These are phyloP conservation scores for Dactylellina haptotyla DNA, from an alignment of 2,329 filamentous ascomycete species.

Conservation along the genomic window DNA sequence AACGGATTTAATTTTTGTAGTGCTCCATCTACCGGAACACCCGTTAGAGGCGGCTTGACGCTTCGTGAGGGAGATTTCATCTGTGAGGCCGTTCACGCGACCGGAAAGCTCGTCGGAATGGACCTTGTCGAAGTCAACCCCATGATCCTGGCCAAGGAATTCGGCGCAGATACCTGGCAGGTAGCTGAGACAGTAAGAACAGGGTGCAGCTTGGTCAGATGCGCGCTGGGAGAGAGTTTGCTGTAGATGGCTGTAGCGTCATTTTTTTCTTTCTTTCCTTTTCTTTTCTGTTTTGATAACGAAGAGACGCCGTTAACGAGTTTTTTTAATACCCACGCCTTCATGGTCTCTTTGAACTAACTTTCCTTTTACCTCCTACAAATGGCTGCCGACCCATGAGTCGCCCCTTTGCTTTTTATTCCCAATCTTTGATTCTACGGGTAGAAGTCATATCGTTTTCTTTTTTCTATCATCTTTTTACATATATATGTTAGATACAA, in stretches of 20 bases:
- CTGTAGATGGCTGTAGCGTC: slow-evolving; percentile 67
- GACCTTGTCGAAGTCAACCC: slow-evolving; percentile 69
- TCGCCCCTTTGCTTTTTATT: too few species aligned
- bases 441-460: too few species aligned
- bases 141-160: slow-evolving; percentile 60
- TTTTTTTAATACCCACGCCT: slow-evolving; percentile 6
- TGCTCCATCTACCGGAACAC: slow-evolving; percentile 94
- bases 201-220: slow-evolving; percentile 89
- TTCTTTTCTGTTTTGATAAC: neutral
- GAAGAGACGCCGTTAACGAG: slow-evolving; percentile 5
- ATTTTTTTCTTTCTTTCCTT: neutral
- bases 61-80: slow-evolving; percentile 97
- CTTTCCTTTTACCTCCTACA: neutral
- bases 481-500: neutral
- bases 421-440: too few species aligned
- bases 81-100: slow-evolving; percentile 84
- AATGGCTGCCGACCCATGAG: too few species aligned
- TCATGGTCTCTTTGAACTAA: neutral
- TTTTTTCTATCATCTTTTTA: neutral
- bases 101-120: slow-evolving; percentile 79
- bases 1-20: slow-evolving; percentile 59
- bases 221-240: slow-evolving; percentile 89
- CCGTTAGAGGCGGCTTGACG: slow-evolving; percentile 90
- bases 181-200: slow-evolving; percentile 81
- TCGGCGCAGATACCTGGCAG: slow-evolving; percentile 69